Conservation (phyloP, 225 moss, liverwort and hornwort species). For the Asterella californica region DNA sequence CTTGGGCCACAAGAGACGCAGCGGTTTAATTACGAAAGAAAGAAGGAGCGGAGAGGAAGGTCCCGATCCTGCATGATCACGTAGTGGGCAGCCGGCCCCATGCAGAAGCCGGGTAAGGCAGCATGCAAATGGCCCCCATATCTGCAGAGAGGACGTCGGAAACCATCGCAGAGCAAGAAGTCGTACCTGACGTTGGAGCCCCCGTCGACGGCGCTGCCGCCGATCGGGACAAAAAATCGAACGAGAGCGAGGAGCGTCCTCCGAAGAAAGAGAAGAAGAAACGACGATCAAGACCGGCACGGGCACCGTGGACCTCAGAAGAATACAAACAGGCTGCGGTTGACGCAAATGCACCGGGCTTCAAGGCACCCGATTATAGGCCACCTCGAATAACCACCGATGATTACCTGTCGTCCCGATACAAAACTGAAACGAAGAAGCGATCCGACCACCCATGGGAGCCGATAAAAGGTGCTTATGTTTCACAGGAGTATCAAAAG, state of each 20-base stretch:
- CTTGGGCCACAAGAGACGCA: slow-evolving; percentile 7
- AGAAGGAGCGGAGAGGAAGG: not conserved
- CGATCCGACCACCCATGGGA: slow-evolving; percentile 19
- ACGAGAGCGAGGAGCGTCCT: not conserved
- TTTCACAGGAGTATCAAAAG: slow-evolving; percentile 34
- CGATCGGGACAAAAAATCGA: not conserved
- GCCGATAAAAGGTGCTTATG: slow-evolving; percentile 20
- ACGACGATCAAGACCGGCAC: not conserved
- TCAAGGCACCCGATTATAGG: slow-evolving; percentile 4
- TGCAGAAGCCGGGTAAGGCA: not conserved
- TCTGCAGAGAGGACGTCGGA: not conserved
- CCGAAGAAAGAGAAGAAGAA: not conserved
- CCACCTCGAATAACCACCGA: not conserved
- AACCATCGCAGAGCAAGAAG: not conserved
- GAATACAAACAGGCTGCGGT: not conserved
- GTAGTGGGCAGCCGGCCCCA: too few species aligned
- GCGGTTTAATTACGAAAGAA: not conserved
- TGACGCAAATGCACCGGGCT: not conserved
- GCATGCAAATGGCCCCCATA: not conserved
- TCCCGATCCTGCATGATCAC: not conserved
- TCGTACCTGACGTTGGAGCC: not conserved
- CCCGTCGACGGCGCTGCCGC: not conserved
- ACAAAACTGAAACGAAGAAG: slow-evolving; percentile 33
- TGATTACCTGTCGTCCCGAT: slow-evolving; percentile 15
- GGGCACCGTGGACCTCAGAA: not conserved